A percentile compares a stretch with the other conserved stretches of the same genome.
These are phyloP conservation scores for Sphenostylis stenocarpa DNA, from an alignment of 306 rosid genomes.

Conservation along the genomic window DNA sequence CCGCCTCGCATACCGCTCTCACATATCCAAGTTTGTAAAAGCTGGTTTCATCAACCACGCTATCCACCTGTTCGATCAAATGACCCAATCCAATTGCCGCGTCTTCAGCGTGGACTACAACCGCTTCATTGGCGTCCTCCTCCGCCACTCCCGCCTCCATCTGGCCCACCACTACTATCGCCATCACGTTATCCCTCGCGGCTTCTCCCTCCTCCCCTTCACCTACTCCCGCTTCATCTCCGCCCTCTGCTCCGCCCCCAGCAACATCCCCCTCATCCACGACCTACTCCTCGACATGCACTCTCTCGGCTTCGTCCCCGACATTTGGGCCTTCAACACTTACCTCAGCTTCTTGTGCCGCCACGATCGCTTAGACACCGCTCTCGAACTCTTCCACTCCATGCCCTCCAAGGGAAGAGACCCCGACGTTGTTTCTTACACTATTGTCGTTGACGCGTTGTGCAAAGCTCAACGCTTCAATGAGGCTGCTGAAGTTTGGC, in stretches of 20 bases:
- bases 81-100: slow-evolving; percentile 79
- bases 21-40: slow-evolving; percentile 59
- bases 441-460: slow-evolving; percentile 57
- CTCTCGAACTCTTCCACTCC: slow-evolving; percentile 45
- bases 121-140: slow-evolving; percentile 82
- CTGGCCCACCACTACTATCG: slow-evolving; percentile 76
- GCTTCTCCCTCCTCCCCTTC: slow-evolving; percentile 78
- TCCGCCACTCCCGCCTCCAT: slow-evolving; percentile 67
- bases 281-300: slow-evolving; percentile 67
- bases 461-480: slow-evolving; percentile 62
- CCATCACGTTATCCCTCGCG: slow-evolving; percentile 63
- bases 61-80: slow-evolving; percentile 74
- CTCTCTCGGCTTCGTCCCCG: slow-evolving; percentile 60
- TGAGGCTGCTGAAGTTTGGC: slow-evolving; percentile 61
- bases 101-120: slow-evolving; percentile 77
- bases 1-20: slow-evolving; percentile 79
- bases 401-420: slow-evolving; percentile 65
- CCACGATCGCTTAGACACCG: slow-evolving; percentile 50
- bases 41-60: slow-evolving; percentile 77
- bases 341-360: slow-evolving; percentile 64
- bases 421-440: slow-evolving; percentile 73
- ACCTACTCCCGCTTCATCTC: slow-evolving; percentile 92
- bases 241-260: slow-evolving; percentile 57
- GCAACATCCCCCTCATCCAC: slow-evolving; percentile 54
- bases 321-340: slow-evolving; percentile 88